Evolutionary conservation across 495 filamentous ascomycete species (phyloP), one percentile per base, ranked within the genome.

Genomic region (Tuber magnatum): DNA sequence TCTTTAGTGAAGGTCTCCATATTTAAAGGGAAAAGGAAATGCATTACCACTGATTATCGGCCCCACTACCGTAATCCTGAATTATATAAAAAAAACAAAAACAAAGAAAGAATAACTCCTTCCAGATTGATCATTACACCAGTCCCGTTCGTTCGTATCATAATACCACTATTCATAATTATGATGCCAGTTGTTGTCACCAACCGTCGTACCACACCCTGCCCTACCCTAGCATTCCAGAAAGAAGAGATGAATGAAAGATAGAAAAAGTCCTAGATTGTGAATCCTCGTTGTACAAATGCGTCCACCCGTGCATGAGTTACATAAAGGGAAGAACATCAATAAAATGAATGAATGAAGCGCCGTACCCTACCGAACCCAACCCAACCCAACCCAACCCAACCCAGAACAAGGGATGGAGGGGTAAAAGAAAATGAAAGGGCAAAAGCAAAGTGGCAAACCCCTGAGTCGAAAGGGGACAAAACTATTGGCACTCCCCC

Each of bases 401-500:
- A 48, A 12, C 3, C 32, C n/a, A 42, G 12, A 75, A 68, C 73
- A 75, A 51, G 41, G 48, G 35, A 68, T 69, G 9, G 32, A 38
- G 70, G 68, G 78, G 42, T 7, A 56, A 12, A n/a, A 35, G 38
- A 38, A 75, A 43, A 73, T 39, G 12, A 70, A 71, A 46, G 22
- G n/a, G 40, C 46, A 35, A 32, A 72, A 56, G 40, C 20, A 44
- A 71, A 69, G 70, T 39, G 3, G 3, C 68, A 65, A 42, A 28
- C 48, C 24, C 48, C 48, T 24, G 46, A 51, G 9, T 8, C 7
- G 24, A n/a, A 61, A 61, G 2, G 10, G 10, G 51, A 41, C 35
- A 32, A 68, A 41, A 9, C 32, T 78, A 80, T 38, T 70, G 40
- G 42, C 69, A 77, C 51, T 72, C 71, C 48, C 77, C 40, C 78